Base-by-base conservation (phyloP, 176 grass and related monocot species). In the Triticum monococcum region DNA sequence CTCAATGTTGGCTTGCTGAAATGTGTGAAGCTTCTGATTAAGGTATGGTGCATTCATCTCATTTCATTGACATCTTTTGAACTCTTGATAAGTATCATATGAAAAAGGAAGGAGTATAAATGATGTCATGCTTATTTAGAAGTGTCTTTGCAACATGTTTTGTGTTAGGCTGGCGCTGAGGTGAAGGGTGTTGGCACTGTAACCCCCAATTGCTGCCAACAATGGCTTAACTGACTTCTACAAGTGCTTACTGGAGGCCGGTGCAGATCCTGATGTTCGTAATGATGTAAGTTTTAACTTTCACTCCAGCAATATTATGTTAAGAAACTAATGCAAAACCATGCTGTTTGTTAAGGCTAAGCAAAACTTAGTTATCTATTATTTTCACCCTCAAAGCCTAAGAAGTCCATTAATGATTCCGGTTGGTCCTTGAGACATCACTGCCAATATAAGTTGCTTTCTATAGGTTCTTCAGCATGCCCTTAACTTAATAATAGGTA, bases 121-220 rank as follows among this genome's bases (percentile, higher is more conserved):
- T 81, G 31, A 50, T 68, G 40, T 8, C 40, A 67, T 65, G 20
- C 40, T 68, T 67, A 87, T 87, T 37, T 59, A 31, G 17, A 81
- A n/a, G 30, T 2, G 23, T 76, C 12, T 17, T 52, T 68, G 17
- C 24, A n/a, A 80, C 11, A 13, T 81, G 77, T 81, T 56, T 0
- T 69, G 2, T 85, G 68, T 52, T 81, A 89, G 83, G 88, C 77
- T 86, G 88, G 88, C 57, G 83, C 88, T 69, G 77, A 81, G 60
- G 68, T 89, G 33, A 89, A 89, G 25, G 82, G 61, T 77, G 62
- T 80, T 86, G 74, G 76, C 31, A 56, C 41, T 20, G 24, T 43
- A 46, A 46, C 59, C n/a, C 86, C 86, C 62, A 45, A 17, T 41
- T 69, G 79, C 86, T 30, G 80, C 24, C 26, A 18, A 7, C 13